A percentile compares a stretch with the other conserved stretches of the same genome.
Conservation (phyloP, 2,329 filamentous ascomycete species). For the Davidsoniella neocaledoniae region DNA sequence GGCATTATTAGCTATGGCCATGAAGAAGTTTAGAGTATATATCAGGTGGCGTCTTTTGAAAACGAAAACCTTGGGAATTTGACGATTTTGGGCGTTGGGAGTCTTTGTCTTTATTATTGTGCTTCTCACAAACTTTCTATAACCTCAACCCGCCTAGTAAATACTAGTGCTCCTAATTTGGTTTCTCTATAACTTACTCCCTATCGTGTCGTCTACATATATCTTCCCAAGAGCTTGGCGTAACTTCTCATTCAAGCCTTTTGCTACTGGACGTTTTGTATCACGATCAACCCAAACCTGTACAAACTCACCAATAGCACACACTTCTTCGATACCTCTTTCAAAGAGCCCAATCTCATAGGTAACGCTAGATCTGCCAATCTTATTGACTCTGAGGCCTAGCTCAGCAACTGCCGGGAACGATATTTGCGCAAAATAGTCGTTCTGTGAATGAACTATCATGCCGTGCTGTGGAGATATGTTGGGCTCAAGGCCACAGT, state of each 20-base stretch:
- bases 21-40: background rate
- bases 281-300: conserved; percentile 76
- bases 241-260: conserved; percentile 45
- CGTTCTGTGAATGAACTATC: conserved; percentile 69
- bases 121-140: too few relatives aligned
- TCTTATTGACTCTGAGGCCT: conserved; percentile 62
- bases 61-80: background rate
- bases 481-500: conserved; percentile 57
- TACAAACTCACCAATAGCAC: conserved; percentile 70
- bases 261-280: conserved; percentile 41
- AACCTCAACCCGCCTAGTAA: too few relatives aligned
- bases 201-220: conserved; percentile 20
- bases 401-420: conserved; percentile 75
- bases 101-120: too few relatives aligned
- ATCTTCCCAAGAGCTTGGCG: conserved; percentile 43
- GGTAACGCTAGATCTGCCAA: conserved; percentile 72
- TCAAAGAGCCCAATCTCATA: conserved; percentile 86
- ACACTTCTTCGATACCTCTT: conserved; percentile 52
- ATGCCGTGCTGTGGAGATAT: conserved; percentile 60
- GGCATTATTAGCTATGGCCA: background rate
- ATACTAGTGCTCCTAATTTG: too few relatives aligned
- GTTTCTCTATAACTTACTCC: background rate
- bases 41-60: background rate
- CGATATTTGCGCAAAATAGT: conserved; percentile 67
- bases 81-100: too few relatives aligned